Evolutionary conservation across 75 land plant species (phyloP).

Genomic region (Azolla pinnata): DNA sequence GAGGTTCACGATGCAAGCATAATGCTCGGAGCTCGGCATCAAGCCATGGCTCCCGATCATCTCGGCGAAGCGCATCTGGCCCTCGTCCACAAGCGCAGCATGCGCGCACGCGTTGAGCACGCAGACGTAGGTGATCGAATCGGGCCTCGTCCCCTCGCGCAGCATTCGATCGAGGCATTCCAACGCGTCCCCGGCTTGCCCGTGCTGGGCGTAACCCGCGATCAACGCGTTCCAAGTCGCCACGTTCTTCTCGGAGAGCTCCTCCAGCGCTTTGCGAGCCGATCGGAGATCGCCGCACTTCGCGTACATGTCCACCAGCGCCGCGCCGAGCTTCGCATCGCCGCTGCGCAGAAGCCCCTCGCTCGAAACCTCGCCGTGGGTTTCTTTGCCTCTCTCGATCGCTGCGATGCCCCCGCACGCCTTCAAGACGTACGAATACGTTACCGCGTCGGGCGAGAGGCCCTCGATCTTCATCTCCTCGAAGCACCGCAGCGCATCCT

Average conservation of each 20-base stretch:
- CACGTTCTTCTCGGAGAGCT: conserved; percentile 14
- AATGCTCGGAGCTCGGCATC: conserved; percentile 38
- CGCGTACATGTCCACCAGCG: conserved; percentile 41
- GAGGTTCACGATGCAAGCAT: conserved; percentile 49
- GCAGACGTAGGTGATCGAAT: conserved; percentile 35
- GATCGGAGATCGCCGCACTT: conserved; percentile 31
- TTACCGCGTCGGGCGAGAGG: conserved; percentile 40
- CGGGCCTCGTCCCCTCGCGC: conserved; percentile 22
- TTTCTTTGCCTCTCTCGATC: conserved; percentile 30
- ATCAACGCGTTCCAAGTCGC: conserved; percentile 41
- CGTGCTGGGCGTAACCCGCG: conserved; percentile 33
- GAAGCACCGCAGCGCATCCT: conserved; percentile 19
- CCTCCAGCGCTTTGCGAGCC: conserved; percentile 4
- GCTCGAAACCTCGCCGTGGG: conserved; percentile 33
- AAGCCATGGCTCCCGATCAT: conserved; percentile 24
- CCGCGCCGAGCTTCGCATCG: conserved; percentile 23
- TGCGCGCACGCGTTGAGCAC: conserved; percentile 47
- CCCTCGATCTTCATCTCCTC: conserved; percentile 26
- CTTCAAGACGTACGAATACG: conserved; percentile 40
- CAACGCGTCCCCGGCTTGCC: conserved; percentile 27
- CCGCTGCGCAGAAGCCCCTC: conserved; percentile 14
- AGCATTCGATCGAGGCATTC: conserved; percentile 23
- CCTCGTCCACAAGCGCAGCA: conserved; percentile 46
- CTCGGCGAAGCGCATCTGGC: conserved; percentile 20
- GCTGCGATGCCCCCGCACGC: conserved; percentile 42